Evolutionary conservation across 352 stramenopile genomes (phyloP).

Genomic region (Globisporangium okanoganense): DNA sequence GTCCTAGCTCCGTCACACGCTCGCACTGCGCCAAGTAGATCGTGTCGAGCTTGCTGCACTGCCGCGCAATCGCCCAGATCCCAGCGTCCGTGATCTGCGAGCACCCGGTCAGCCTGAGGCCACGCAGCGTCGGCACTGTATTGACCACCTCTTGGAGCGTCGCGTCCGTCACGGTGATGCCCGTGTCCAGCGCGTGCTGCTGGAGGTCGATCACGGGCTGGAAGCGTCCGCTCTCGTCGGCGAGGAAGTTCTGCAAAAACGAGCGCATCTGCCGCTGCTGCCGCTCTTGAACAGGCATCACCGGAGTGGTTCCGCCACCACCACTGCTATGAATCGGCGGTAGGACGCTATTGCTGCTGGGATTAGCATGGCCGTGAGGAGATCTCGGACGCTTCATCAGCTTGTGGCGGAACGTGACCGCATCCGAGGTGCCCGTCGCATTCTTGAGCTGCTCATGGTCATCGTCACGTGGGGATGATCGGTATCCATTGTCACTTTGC

Average conservation of each 20-base stretch:
- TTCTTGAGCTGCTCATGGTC: not conserved
- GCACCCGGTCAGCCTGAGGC: constrained; percentile 63
- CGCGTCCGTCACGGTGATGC: constrained; percentile 84
- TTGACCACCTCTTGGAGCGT: constrained; percentile 89
- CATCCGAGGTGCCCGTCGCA: not conserved
- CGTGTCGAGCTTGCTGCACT: constrained; percentile 60
- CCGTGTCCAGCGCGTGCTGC: constrained; percentile 84
- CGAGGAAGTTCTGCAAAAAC: constrained; percentile 90
- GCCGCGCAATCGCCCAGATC: constrained; percentile 81
- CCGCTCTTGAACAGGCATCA: constrained; percentile 48
- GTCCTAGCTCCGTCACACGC: constrained; percentile 84
- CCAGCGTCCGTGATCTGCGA: constrained; percentile 84
- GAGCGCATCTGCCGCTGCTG: constrained; percentile 82
- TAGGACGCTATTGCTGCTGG: constrained; percentile 1
- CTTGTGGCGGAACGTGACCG: constrained; percentile 15
- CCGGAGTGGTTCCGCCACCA: not conserved
- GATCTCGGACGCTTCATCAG: constrained; percentile 31
- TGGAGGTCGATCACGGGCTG: constrained; percentile 76
- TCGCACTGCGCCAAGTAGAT: constrained; percentile 80
- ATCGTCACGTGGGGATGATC: not conserved
- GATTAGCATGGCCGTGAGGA: constrained; percentile 1
- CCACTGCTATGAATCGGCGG: constrained; percentile 21
- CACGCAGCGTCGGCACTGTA: constrained; percentile 58
- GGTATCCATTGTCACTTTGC: not conserved
- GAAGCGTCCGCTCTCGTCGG: constrained; percentile 69